A percentile compares a stretch with the other conserved stretches of the same genome.
Evolutionary conservation across 768 basidiomycete species (phyloP).

Genomic region (Tulasnella sp.): DNA sequence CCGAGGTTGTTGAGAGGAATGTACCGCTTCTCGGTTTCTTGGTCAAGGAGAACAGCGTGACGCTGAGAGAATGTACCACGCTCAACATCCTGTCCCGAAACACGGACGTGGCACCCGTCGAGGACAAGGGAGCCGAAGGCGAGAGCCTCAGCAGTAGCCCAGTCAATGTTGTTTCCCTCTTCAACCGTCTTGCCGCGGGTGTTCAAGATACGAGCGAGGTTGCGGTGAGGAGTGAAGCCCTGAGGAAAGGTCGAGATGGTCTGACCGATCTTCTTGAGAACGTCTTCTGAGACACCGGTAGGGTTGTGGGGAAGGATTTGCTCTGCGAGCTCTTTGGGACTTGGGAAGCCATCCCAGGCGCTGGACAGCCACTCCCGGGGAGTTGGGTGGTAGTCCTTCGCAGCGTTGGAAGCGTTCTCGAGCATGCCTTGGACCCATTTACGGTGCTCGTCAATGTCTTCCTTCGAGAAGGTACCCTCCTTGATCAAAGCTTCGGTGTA

Average conservation of each 20-base stretch:
- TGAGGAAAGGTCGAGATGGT: slow-evolving; percentile 77
- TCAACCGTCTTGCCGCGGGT: slow-evolving; percentile 83
- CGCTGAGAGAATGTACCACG: slow-evolving; percentile 98
- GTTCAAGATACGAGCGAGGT: slow-evolving; percentile 83
- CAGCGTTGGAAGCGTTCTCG: slow-evolving; percentile 85
- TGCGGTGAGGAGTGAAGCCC: slow-evolving; percentile 80
- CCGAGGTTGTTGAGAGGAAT: slow-evolving; percentile 82
- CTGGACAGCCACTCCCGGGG: slow-evolving; percentile 96
- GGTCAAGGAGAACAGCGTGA: slow-evolving; percentile 94
- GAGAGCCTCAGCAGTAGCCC: slow-evolving; percentile 96
- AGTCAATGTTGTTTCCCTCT: slow-evolving; percentile 88
- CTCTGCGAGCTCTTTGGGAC: slow-evolving; percentile 90
- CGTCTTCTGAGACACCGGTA: slow-evolving; percentile 69
- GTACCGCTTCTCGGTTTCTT: slow-evolving; percentile 83
- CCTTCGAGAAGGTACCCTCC: slow-evolving; percentile 88
- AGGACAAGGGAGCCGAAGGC: slow-evolving; percentile 90
- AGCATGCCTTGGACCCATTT: slow-evolving; percentile 99
- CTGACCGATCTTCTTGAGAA: slow-evolving; percentile 73
- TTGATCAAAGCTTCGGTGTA: slow-evolving; percentile 86
- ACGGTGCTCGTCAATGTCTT: slow-evolving; percentile 96
- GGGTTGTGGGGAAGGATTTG: slow-evolving; percentile 79
- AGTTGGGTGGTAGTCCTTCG: slow-evolving; percentile 92
- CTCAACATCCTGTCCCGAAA: slow-evolving; percentile 97
- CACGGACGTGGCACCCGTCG: slow-evolving; percentile 86
- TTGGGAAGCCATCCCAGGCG: slow-evolving; percentile 97